Evolutionary conservation across 163 green algal species (phyloP), one percentile per base, ranked within the genome.

Genomic region (Chlamydomonas reinhardtii): DNA sequence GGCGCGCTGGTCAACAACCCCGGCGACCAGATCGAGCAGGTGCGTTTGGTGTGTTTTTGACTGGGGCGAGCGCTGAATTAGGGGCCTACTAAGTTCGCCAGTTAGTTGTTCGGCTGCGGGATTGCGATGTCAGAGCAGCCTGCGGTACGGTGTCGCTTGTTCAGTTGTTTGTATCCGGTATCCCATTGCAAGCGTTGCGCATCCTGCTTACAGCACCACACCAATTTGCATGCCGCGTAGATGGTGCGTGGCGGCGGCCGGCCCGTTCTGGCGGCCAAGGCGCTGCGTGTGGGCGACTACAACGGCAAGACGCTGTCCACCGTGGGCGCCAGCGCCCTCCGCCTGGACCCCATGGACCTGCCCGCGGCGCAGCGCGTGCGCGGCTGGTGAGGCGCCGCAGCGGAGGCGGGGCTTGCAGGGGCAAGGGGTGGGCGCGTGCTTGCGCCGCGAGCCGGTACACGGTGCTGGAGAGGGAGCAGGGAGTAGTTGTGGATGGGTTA

Each of bases 231-330:
- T 8, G 39, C 48, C 14, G 48, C 48, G 14, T 14, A 56, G 48
- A 56, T 56, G 48, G 48, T 56, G 48, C 48, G 48, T 4, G 59
- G 9, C n/a, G 84, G 78, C 43, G 66, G 83, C 78, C 85, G 91
- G 80, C 71, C 76, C 1, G 88, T 99, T 6, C 48, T 99, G 34
- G 96, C 95, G 14, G 65, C 96, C 48, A 99, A 99, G 92, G 90
- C 76, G 25, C 92, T 87, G 2, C 91, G 96, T 6, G 92, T 99
- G 19, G 97, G 97, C 1, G 97, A 99, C 82, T 99, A 97, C 92
- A 98, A 98, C 83, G 98, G 98, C 75, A 97, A 96, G 82, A 98
- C 90, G 34, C 89, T 99, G 54, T 94, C 91, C 72, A 98, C 95
- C 6, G 87, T 99, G 59, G 89, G 79, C 69, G 93, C 89, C 65